Conservation (phyloP, 148 eudicot genomes). For the Amaranthus cruentus region DNA sequence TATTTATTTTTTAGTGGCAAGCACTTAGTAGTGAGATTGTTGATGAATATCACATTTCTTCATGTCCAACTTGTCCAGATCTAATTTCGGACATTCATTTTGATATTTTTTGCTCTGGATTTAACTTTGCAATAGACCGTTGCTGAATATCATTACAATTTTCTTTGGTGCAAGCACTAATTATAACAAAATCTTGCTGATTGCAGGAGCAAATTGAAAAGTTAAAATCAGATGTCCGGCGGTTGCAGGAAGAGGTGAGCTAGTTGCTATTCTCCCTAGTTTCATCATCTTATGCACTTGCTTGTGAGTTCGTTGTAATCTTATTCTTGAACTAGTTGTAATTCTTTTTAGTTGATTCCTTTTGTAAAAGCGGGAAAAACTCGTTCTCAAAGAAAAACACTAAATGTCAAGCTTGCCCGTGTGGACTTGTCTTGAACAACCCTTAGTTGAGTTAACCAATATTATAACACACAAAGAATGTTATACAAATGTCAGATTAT, state of each 20-base stretch:
- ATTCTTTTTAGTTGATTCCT: neutral
- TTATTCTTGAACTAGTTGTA: neutral
- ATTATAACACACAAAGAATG: no score
- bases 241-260: slow-evolving; percentile 54
- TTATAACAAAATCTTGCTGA: slow-evolving; percentile 4
- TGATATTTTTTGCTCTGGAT: neutral
- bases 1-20: neutral
- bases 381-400: neutral
- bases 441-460: no score
- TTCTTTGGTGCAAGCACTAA: neutral
- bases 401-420: no score
- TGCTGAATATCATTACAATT: neutral
- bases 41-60: neutral
- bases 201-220: slow-evolving; percentile 71
- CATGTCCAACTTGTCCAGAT: neutral
- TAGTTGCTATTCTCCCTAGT: neutral
- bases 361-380: neutral
- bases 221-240: slow-evolving; percentile 49
- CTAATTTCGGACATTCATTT: neutral
- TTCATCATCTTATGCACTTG: slow-evolving; percentile 12
- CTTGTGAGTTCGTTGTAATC: neutral
- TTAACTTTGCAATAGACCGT: neutral
- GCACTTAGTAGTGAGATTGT: neutral
- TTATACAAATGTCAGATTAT: no score
- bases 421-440: no score